Evolutionary conservation across 1,139 yeast species (phyloP), one percentile per base, ranked within the genome.

Genomic region (Pichia sp.): DNA sequence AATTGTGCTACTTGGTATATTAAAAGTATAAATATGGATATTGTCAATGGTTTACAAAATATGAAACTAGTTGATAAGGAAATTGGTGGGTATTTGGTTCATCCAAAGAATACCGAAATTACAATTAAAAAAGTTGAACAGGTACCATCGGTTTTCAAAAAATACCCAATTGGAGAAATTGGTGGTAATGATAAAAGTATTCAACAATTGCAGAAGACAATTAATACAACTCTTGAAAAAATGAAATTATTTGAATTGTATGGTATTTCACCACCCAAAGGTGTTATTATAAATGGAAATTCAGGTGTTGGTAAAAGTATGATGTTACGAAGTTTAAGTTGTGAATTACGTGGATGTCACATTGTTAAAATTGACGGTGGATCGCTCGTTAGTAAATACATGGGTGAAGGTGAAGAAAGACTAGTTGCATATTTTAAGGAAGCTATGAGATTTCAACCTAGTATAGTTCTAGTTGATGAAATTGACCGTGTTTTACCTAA

Each of bases 231-330:
- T 0, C 71, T 92, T 36, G 80, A 83, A 53, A 80, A 80, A 48
- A 96, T 97, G 0, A 74, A 77, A 4, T 68, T 88, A 35, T 92
- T 89, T 59, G 73, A 82, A 9, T 81, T 86, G 48, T 94, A 90
- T 69, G 90, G 92, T n/a, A 85, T 90, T 41, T 74, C 82, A 11
- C 94, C 96, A 12, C 97, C 97, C 3, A 73, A 96, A 49, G 98
- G 98, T 4, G 74, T 94, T 16, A 68, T 92, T 32, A 69, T 92
- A 6, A 95, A 90, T 67, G 99, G 99, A 0, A 96, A 97, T 2
- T 95, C 97, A 2, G 99, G 99, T 1, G 90, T 97, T 0, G 99
- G 99, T 47, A 92, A 92, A 64, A 87, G 97, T 0, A 80, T 90
- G 88, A 72, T 92, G 16, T 70, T 94, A 41, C 74, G 87, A 48